phyloP scores from a whole-genome alignment of 2,329 filamentous ascomycete genomes.

The Elsinoe arachidis region DNA sequence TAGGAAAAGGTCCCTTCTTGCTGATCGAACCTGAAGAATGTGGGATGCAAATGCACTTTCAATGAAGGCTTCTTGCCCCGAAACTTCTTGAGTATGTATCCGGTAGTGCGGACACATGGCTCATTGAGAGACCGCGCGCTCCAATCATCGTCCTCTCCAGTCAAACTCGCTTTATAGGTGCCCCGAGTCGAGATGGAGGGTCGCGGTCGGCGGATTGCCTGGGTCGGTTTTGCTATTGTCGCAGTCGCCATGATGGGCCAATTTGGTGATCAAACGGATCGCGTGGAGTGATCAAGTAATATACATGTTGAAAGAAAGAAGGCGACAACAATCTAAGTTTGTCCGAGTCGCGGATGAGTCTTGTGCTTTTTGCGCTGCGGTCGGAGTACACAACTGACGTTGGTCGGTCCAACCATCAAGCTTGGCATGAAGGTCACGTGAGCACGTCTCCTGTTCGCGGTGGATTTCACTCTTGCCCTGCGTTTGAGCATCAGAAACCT shows the following conservation, averaged over 20 bases:
- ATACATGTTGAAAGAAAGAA: not conserved
- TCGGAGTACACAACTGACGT: not conserved
- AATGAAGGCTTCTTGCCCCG: constrained; percentile 66
- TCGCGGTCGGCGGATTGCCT: constrained; percentile 37
- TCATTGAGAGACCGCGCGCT: constrained; percentile 20
- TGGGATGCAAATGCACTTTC: constrained; percentile 74
- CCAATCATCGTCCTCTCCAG: constrained; percentile 19
- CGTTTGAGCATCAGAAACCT: not conserved
- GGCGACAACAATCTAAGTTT: no score
- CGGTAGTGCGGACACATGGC: constrained; percentile 54
- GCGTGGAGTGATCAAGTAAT: not conserved
- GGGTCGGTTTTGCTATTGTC: constrained; percentile 27
- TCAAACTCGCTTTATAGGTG: constrained; percentile 23
- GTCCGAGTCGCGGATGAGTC: no score
- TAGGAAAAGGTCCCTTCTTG: constrained; percentile 90
- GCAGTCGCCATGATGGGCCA: constrained; percentile 26
- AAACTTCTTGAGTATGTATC: constrained; percentile 78
- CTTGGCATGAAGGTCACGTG: constrained; percentile 5
- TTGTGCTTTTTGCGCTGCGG: no score
- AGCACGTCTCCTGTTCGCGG: not conserved
- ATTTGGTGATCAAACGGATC: not conserved
- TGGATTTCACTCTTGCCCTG: constrained; percentile 11
- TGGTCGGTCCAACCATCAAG: not conserved
- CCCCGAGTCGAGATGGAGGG: constrained; percentile 22
- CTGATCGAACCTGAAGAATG: constrained; percentile 84